Evolutionary conservation across 1,284 basidiomycete genomes (phyloP), one percentile per base, ranked within the genome.

Genomic region (Exobasidium rhododendri): DNA sequence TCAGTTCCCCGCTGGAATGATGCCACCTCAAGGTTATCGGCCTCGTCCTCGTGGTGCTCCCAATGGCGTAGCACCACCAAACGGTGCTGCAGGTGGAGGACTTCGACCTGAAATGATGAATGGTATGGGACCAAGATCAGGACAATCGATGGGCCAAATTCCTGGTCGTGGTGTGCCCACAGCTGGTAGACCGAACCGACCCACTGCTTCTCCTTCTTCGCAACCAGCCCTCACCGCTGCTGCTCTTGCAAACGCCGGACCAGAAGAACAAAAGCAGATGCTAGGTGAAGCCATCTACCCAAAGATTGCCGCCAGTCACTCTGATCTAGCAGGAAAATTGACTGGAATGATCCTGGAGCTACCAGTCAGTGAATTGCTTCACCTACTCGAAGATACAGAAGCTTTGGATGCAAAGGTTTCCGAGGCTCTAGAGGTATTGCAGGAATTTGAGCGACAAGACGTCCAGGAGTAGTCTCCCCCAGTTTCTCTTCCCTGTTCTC

Each of bases 221-320:
- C 70, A 73, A 66, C 74, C 73, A 49, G 49, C 58, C 43, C 66
- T 79, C 54, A 79, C 69, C 58, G 74, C 77, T 14, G 75, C 74
- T 53, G 73, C 76, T 20, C 69, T 79, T 11, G 77, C 77, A 50
- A 75, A 77, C 62, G 77, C 77, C 17, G 71, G 76, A 64, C 77
- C 77, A 49, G 77, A 79, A 59, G 77, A 79, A 69, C 77, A 79
- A 71, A 79, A 79, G 77, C 77, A 79, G 68, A 79, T 79, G 74
- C 71, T 79, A 45, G 77, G 77, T 46, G 77, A 79, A 68, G 77
- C 77, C 30, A 78, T 79, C 68, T 79, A 79, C 73, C 77, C 77
- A 59, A 77, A 78, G 71, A 77, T 79, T 61, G 71, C 70, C 20
- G 71, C 67, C 29, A 61, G 57, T 52, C 77, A 78, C 62, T 71